Percentiles rank a stretch among this genome's conserved stretches.
Evolutionary conservation across 345 rosid genomes (phyloP).

Genomic region (Pelargonium nanum): DNA sequence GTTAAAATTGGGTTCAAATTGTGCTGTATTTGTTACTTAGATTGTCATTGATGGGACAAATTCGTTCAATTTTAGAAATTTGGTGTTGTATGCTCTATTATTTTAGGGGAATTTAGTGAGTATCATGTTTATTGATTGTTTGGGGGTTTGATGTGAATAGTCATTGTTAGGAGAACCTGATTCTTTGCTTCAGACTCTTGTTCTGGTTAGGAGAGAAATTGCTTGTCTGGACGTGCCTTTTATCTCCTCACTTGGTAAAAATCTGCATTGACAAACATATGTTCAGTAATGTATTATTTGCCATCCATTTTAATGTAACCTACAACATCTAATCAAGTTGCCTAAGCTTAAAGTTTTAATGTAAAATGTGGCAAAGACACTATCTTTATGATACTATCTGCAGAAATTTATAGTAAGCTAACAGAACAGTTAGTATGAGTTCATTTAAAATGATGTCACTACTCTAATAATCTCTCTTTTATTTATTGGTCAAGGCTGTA

Average conservation of each 20-base stretch:
- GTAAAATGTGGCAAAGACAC: neutral
- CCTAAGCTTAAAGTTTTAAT: neutral
- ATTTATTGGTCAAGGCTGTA: too few relatives aligned
- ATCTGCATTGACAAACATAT: too few relatives aligned
- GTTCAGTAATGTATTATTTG: neutral
- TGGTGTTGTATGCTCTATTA: neutral
- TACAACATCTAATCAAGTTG: too few relatives aligned
- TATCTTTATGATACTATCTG: too few relatives aligned
- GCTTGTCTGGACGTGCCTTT: neutral
- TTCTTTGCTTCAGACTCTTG: neutral
- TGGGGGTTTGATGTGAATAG: neutral
- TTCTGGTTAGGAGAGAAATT: neutral
- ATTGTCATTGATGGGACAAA: neutral
- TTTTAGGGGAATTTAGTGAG: neutral
- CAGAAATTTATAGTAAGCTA: neutral
- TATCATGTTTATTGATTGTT: neutral
- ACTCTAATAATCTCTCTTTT: too few relatives aligned
- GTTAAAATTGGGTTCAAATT: neutral
- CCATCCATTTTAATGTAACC: too few relatives aligned
- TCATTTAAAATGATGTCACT: too few relatives aligned
- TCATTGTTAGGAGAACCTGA: neutral
- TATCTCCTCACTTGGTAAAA: too few relatives aligned
- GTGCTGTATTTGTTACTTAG: too few relatives aligned
- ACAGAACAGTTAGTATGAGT: neutral
- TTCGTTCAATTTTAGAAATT: neutral